Conservation (phyloP, 768 basidiomycete genomes). For the Agaricus blazei region DNA sequence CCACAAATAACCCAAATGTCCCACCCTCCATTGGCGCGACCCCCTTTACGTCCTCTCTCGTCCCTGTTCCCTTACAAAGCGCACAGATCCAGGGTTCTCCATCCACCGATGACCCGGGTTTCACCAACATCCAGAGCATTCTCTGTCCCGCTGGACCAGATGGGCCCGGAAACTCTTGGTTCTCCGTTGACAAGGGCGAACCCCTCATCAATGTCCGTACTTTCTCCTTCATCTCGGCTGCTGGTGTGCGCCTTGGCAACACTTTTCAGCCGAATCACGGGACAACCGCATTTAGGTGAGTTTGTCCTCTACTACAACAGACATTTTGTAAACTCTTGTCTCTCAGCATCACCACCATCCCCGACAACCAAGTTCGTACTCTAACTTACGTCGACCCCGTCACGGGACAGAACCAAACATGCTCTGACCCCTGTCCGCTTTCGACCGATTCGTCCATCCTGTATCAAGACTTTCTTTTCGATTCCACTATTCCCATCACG, state of each 20-base stretch:
- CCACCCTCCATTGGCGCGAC: slow-evolving; percentile 79
- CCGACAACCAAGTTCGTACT: slow-evolving; percentile 77
- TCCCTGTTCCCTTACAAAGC: slow-evolving; percentile 65
- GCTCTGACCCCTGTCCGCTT: slow-evolving; percentile 75
- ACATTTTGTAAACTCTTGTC: background rate
- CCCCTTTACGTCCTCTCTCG: slow-evolving; percentile 85
- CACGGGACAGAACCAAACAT: slow-evolving; percentile 72
- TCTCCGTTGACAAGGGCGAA: slow-evolving; percentile 63
- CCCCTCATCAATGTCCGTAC: slow-evolving; percentile 75
- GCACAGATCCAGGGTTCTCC: slow-evolving; percentile 57
- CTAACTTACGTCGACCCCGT: slow-evolving; percentile 75
- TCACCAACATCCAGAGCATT: slow-evolving; percentile 60
- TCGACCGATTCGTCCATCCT: slow-evolving; percentile 67
- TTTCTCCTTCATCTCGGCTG: slow-evolving; percentile 68
- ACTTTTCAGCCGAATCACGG: slow-evolving; percentile 78
- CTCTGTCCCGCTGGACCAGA: slow-evolving; percentile 86
- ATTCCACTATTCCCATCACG: slow-evolving; percentile 58
- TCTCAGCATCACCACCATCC: slow-evolving; percentile 78
- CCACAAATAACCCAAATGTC: slow-evolving; percentile 80
- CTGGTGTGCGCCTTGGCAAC: slow-evolving; percentile 87
- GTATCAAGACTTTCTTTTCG: slow-evolving; percentile 94
- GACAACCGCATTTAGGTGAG: slow-evolving; percentile 85
- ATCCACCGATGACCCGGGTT: slow-evolving; percentile 54
- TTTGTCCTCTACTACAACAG: background rate
- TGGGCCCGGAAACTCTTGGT: slow-evolving; percentile 81